phyloP scores from a whole-genome alignment of 805 yeast genomes.

The Diddensiella santjacobensis region DNA sequence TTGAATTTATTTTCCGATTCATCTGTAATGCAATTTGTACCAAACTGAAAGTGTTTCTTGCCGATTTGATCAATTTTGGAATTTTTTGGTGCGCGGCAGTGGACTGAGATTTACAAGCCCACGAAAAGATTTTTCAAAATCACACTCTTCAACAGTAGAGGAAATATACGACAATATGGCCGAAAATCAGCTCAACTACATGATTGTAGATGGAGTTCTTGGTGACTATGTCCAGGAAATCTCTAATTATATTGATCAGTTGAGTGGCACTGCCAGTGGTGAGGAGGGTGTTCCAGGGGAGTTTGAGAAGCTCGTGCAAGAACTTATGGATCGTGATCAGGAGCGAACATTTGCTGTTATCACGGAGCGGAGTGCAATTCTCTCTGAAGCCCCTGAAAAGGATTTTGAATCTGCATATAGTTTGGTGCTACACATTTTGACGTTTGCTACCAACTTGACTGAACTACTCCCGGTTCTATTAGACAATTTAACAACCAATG shows the following conservation, averaged over 20 bases:
- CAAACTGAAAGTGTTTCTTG: too few species aligned
- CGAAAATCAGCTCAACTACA: conserved; percentile 26
- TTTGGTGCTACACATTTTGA: conserved; percentile 35
- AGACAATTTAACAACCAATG: conserved; percentile 26
- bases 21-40: too few species aligned
- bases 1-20: too few species aligned
- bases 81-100: too few species aligned
- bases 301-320: conserved; percentile 19
- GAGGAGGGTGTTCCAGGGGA: conserved; percentile 17
- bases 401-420: conserved; percentile 40
- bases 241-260: conserved; percentile 34
- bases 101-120: too few species aligned
- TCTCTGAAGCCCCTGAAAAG: conserved; percentile 32
- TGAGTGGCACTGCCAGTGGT: conserved; percentile 24
- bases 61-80: too few species aligned
- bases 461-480: conserved; percentile 31
- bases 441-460: conserved; percentile 33
- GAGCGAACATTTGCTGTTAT: conserved; percentile 31
- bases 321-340: conserved; percentile 27
- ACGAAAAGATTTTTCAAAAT: conserved; percentile 1
- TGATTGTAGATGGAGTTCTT: conserved; percentile 38
- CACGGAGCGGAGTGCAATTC: conserved; percentile 29
- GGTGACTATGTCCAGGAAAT: conserved; percentile 36
- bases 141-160: too few species aligned
- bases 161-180: conserved; percentile 4